Evolutionary conservation across 371 early-diverging fungal species (phyloP).

Genomic region (Catenaria anguillulae): DNA sequence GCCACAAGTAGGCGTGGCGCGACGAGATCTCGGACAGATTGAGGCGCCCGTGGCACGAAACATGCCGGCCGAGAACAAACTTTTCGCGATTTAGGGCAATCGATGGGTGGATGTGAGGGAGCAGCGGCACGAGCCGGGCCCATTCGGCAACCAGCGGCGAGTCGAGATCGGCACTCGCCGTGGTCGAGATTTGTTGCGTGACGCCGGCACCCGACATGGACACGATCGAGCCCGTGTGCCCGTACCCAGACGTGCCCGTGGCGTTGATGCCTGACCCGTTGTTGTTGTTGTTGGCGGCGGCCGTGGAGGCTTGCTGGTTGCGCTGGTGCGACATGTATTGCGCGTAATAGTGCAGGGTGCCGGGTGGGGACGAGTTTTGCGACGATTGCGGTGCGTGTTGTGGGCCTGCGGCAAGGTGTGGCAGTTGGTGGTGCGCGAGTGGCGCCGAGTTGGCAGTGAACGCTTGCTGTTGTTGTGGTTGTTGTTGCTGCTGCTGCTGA

Average conservation of each 20-base stretch:
- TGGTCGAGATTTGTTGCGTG: neutral
- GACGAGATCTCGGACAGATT: constrained; percentile 1
- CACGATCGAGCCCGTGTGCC: too few relatives aligned
- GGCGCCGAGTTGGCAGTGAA: neutral
- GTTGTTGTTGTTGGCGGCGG: neutral
- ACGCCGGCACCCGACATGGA: neutral
- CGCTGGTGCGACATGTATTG: too few relatives aligned
- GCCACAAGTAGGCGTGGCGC: neutral
- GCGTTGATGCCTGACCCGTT: neutral
- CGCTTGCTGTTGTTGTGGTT: neutral
- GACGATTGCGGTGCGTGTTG: neutral
- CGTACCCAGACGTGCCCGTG: neutral
- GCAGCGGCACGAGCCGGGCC: neutral
- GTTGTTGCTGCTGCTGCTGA: neutral
- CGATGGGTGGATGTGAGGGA: neutral
- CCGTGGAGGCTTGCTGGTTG: too few relatives aligned
- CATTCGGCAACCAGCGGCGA: neutral
- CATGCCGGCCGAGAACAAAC: neutral
- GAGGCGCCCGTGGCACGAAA: neutral
- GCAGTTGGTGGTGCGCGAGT: neutral
- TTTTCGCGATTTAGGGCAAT: neutral
- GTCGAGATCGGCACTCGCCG: neutral
- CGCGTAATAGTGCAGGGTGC: too few relatives aligned
- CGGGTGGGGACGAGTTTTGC: neutral
- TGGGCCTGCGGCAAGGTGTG: neutral